Base-by-base conservation (phyloP, 2,329 filamentous ascomycete genomes). In the Colletotrichum endophyticum region DNA sequence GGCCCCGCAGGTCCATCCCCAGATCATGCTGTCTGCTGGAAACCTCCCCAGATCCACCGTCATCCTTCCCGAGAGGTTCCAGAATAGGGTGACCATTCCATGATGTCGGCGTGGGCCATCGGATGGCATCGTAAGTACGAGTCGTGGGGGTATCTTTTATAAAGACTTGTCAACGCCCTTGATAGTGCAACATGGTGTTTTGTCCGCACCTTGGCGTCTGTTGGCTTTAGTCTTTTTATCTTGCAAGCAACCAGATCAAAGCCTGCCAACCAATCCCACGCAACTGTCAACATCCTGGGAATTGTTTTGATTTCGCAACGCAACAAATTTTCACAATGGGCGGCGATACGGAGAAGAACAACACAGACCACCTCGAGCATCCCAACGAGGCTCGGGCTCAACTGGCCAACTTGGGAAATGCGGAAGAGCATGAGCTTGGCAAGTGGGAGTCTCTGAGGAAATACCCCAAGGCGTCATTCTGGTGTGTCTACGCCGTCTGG, bases 401-500 rank as follows among this genome's bases (percentile, higher is more conserved):
- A 39, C 70, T 76, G 9, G 64, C 79, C 63, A 77, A 79, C 66
- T 67, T 81, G 44, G 78, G 77, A 9, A 80, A 81, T 78, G 80
- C 81, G 61, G 80, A 82, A 44, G 81, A 83, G 57, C 80, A 82
- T 69, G 78, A 81, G 25, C 59, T 80, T 6, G 75, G 73, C 28
- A 80, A 79, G 34, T 44, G 27, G 8, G 61, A 78, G 27, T 79
- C 81, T n/a, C 75, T 83, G 34, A 78, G 66, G n/a, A 80, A 80
- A 28, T 79, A 81, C 64, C 81, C 81, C 11, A 77, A 75, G 6
- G 80, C 80, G 8, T 81, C 70, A 8, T 70, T 75, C 25, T 88
- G 86, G 86, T 84, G 80, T 49, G 36, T 86, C 44, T 87, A 83
- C 74, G 84, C 84, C 32, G 82, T 85, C 11, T 88, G 85, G 84